A percentile compares a stretch with the other conserved stretches of the same genome.
phyloP scores from a whole-genome alignment of 768 basidiomycete genomes.

The Lyophyllum semitale region DNA sequence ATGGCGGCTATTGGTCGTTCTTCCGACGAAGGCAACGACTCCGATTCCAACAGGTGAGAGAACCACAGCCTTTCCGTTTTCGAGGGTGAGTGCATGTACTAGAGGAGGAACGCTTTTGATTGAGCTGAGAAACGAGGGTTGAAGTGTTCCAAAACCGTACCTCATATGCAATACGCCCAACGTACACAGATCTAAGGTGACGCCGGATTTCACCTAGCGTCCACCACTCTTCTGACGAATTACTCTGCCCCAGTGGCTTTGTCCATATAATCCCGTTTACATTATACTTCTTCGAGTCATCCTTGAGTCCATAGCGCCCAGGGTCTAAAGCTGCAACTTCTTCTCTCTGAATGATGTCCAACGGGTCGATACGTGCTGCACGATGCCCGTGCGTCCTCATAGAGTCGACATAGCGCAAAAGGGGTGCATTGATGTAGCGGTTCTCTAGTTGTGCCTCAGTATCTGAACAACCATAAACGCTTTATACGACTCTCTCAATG shows the following conservation, averaged over 20 bases:
- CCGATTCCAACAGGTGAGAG: slow-evolving; percentile 79
- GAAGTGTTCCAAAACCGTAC: slow-evolving; percentile 22
- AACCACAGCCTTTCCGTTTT: slow-evolving; percentile 91
- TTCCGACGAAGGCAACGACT: slow-evolving; percentile 37
- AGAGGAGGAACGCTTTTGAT: background rate
- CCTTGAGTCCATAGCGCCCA: slow-evolving; percentile 69
- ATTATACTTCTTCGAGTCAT: slow-evolving; percentile 57
- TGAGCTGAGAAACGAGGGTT: background rate
- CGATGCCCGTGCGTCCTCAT: slow-evolving; percentile 85
- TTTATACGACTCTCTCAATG: background rate
- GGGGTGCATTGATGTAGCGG: slow-evolving; percentile 69
- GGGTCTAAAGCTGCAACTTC: slow-evolving; percentile 77
- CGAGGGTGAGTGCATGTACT: slow-evolving; percentile 85
- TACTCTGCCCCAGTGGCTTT: slow-evolving; percentile 37
- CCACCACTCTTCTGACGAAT: slow-evolving; percentile 49
- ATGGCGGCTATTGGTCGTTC: slow-evolving; percentile 31
- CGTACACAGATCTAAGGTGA: slow-evolving; percentile 75
- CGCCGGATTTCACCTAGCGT: slow-evolving; percentile 68
- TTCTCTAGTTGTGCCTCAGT: slow-evolving; percentile 66
- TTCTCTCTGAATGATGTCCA: slow-evolving; percentile 86
- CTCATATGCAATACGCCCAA: slow-evolving; percentile 87
- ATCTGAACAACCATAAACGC: slow-evolving; percentile 41
- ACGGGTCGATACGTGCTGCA: slow-evolving; percentile 83
- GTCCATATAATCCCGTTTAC: slow-evolving; percentile 86
- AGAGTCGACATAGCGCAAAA: slow-evolving; percentile 88